Percentiles rank a stretch among this genome's conserved stretches.
These are phyloP conservation scores for Dioszegia crocea DNA, from an alignment of 768 basidiomycete genomes.

Conservation along the genomic window DNA sequence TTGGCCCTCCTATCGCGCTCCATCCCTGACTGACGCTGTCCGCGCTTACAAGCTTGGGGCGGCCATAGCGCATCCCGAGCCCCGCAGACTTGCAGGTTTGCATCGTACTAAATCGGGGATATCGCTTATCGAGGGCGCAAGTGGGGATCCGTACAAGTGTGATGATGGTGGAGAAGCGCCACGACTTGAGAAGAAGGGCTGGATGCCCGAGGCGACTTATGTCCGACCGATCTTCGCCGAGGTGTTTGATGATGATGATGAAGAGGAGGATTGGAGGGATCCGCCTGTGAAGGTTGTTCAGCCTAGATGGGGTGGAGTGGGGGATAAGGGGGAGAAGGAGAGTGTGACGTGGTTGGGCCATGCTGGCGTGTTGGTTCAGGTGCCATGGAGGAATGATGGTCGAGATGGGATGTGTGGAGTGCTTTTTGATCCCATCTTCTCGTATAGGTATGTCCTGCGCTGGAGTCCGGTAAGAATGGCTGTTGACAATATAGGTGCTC, in stretches of 20 bases:
- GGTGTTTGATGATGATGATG: constrained; percentile 30
- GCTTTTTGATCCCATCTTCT: constrained; percentile 49
- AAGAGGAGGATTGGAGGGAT: constrained; percentile 41
- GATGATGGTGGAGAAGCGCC: constrained; percentile 15
- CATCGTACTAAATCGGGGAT: constrained; percentile 11
- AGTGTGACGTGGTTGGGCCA: constrained; percentile 48
- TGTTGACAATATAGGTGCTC: constrained; percentile 34
- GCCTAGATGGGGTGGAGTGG: constrained; percentile 23
- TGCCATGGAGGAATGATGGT: constrained; percentile 37
- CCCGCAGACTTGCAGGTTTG: not conserved
- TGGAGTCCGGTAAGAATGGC: not conserved
- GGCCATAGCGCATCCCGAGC: constrained; percentile 27
- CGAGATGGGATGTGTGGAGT: constrained; percentile 37
- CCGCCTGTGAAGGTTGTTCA: constrained; percentile 32
- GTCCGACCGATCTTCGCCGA: constrained; percentile 25
- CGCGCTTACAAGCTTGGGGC: constrained; percentile 42
- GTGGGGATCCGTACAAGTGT: not conserved
- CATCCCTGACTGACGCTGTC: constrained; percentile 35
- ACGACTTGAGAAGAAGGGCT: not conserved
- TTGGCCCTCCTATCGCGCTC: constrained; percentile 43
- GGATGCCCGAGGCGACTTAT: constrained; percentile 18
- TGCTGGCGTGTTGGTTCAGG: constrained; percentile 41
- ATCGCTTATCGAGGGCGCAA: not conserved
- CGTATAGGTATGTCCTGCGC: constrained; percentile 33
- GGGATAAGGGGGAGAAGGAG: constrained; percentile 15